Evolutionary conservation across 352 stramenopile species (phyloP).

Genomic region (Globisporangium lucens): DNA sequence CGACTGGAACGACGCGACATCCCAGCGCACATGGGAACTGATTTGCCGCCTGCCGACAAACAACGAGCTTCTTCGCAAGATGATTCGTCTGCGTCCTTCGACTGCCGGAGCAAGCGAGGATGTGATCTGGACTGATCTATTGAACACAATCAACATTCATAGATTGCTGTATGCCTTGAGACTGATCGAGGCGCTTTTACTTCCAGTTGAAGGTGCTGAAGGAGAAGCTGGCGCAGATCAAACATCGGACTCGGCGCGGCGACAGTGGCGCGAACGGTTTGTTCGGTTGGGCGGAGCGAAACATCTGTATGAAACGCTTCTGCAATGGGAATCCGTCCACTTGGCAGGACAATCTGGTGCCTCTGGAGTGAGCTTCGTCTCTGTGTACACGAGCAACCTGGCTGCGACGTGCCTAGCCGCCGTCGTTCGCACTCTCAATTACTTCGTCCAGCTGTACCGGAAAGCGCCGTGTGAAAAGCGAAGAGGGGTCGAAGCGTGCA

Average conservation of each 20-base stretch:
- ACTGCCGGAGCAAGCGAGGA: conserved; percentile 8
- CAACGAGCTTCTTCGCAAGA: conserved; percentile 51
- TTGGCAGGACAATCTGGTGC: background rate
- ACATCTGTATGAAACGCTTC: conserved; percentile 42
- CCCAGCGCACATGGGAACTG: conserved; percentile 68
- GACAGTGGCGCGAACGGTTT: conserved; percentile 80
- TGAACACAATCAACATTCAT: conserved; percentile 48
- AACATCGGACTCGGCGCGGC: conserved; percentile 35
- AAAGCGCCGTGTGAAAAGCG: background rate
- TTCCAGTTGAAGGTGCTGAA: conserved; percentile 27
- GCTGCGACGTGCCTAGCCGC: conserved; percentile 46
- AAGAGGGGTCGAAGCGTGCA: background rate
- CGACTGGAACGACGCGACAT: conserved; percentile 43
- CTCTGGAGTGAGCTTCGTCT: background rate
- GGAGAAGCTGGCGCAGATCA: background rate
- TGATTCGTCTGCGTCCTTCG: conserved; percentile 49
- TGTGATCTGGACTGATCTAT: conserved; percentile 42
- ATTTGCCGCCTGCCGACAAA: conserved; percentile 72
- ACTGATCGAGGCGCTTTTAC: conserved; percentile 63
- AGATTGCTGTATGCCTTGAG: conserved; percentile 64
- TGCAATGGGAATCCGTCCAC: conserved; percentile 25
- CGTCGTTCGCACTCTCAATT: conserved; percentile 40
- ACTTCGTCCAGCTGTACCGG: conserved; percentile 36
- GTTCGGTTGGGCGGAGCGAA: conserved; percentile 51
- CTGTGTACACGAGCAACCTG: conserved; percentile 35